Conservation (phyloP, 2,329 filamentous ascomycete species). For the Leptographium flavum region DNA sequence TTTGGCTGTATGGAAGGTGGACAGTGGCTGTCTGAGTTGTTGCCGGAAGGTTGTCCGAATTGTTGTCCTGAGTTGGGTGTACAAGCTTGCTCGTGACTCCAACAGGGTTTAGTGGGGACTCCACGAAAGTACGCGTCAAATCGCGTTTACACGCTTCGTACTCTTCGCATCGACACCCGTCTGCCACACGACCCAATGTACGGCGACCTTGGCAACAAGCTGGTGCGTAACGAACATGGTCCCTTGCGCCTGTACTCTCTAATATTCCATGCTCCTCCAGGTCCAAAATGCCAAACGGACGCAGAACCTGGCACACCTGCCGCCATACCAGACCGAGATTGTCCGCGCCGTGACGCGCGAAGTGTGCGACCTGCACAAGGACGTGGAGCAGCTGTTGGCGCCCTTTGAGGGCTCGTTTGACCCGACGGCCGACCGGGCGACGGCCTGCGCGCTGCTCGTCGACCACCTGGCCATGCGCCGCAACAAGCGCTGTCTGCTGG, state of each 20-base stretch:
- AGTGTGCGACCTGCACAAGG: constrained; percentile 83
- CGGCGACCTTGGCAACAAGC: constrained; percentile 73
- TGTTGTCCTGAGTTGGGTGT: no score
- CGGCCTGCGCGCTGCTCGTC: constrained; percentile 78
- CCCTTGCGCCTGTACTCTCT: background rate
- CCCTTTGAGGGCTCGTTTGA: constrained; percentile 79
- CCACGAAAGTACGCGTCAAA: no score
- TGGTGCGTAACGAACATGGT: constrained; percentile 38
- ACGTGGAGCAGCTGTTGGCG: constrained; percentile 64
- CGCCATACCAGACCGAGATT: constrained; percentile 83
- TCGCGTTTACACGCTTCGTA: background rate
- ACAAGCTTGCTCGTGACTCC: no score
- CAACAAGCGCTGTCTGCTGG: constrained; percentile 89
- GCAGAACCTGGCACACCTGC: constrained; percentile 71
- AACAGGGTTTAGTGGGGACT: no score
- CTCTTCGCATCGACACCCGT: background rate
- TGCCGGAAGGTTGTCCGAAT: no score
- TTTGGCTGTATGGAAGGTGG: no score
- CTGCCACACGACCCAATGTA: constrained; percentile 46
- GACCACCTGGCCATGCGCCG: constrained; percentile 90
- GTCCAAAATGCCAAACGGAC: constrained; percentile 94
- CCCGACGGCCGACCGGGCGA: constrained; percentile 66
- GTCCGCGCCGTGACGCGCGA: constrained; percentile 80
- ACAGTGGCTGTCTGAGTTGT: no score
- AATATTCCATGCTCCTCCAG: constrained; percentile 26